Percentiles rank a stretch among this genome's conserved stretches.
phyloP scores from a whole-genome alignment of 2,329 filamentous ascomycete species.

The Podosphaera aphanis region DNA sequence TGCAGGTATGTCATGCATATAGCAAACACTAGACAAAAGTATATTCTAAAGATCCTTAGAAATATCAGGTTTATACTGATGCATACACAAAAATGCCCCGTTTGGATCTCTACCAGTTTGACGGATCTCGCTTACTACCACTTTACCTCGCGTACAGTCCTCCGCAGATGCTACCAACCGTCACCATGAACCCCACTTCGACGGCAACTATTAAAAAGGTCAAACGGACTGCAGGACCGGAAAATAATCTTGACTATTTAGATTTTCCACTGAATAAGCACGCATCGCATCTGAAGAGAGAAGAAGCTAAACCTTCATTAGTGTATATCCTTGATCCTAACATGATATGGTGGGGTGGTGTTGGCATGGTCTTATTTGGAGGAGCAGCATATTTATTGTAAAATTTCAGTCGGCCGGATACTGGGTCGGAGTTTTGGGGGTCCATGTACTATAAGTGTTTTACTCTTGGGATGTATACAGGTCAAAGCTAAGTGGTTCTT shows the following conservation, averaged over 20 bases:
- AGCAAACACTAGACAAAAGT: too few species aligned
- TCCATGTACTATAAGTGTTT: neutral
- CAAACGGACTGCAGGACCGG: slow-evolving; percentile 16
- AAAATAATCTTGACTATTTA: slow-evolving; percentile 18
- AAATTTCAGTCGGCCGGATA: too few species aligned
- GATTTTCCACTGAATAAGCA: slow-evolving; percentile 13
- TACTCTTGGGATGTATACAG: too few species aligned
- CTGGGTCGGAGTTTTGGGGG: neutral
- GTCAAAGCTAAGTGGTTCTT: neutral
- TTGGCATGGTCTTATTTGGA: slow-evolving; percentile 16
- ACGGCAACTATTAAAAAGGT: slow-evolving; percentile 17
- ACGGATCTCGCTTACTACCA: slow-evolving; percentile 41
- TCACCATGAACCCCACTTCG: slow-evolving; percentile 32
- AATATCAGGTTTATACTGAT: slow-evolving; percentile 25
- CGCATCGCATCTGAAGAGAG: slow-evolving; percentile 13
- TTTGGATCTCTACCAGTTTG: slow-evolving; percentile 38
- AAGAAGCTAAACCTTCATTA: slow-evolving; percentile 5
- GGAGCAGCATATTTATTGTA: slow-evolving; percentile 16
- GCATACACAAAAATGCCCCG: slow-evolving; percentile 36
- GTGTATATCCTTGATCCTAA: slow-evolving; percentile 11
- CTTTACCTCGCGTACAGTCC: slow-evolving; percentile 40
- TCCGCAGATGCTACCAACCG: slow-evolving; percentile 46
- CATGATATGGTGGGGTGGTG: slow-evolving; percentile 15
- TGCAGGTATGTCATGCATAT: slow-evolving; percentile 24
- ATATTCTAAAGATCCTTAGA: slow-evolving; percentile 7